Evolutionary conservation across 2,329 filamentous ascomycete genomes (phyloP).

Genomic region (Fusarium circinatum): DNA sequence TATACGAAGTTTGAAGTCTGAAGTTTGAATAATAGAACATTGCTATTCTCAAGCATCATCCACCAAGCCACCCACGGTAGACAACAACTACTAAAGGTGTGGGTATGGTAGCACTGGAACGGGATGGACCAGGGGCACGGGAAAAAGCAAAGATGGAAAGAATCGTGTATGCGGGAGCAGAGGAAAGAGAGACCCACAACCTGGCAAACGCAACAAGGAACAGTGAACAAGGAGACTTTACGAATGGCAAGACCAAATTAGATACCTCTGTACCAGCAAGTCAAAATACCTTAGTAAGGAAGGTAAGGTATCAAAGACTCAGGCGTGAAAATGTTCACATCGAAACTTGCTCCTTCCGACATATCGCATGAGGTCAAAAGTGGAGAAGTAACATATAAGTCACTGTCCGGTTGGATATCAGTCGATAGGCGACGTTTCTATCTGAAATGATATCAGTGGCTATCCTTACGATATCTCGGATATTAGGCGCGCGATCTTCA

Average conservation of each 20-base stretch:
- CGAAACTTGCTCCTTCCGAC: conserved; percentile 4
- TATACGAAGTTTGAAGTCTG: not conserved
- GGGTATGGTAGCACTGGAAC: conserved; percentile 33
- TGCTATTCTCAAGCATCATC: not conserved
- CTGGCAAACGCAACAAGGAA: not conserved
- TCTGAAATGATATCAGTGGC: conserved; percentile 17
- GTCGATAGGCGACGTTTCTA: not conserved
- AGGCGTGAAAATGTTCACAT: conserved; percentile 28
- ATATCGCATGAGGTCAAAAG: conserved; percentile 30
- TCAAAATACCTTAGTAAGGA: not conserved
- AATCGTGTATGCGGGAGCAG: conserved; percentile 40
- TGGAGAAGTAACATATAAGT: conserved; percentile 7
- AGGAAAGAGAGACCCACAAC: conserved; percentile 30
- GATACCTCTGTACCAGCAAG: not conserved
- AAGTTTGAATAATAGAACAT: not conserved
- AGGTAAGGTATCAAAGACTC: not conserved
- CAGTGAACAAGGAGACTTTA: not conserved
- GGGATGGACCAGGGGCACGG: conserved; percentile 34
- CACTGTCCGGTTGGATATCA: conserved; percentile 3
- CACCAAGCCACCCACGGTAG: not conserved
- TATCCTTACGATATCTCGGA: not conserved
- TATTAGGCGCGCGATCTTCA: not conserved
- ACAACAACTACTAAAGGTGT: not conserved
- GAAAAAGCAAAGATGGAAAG: conserved; percentile 37
- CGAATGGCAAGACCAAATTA: not conserved